Evolutionary conservation across 2,329 filamentous ascomycete species (phyloP).

Genomic region (Anisogramma anomala): DNA sequence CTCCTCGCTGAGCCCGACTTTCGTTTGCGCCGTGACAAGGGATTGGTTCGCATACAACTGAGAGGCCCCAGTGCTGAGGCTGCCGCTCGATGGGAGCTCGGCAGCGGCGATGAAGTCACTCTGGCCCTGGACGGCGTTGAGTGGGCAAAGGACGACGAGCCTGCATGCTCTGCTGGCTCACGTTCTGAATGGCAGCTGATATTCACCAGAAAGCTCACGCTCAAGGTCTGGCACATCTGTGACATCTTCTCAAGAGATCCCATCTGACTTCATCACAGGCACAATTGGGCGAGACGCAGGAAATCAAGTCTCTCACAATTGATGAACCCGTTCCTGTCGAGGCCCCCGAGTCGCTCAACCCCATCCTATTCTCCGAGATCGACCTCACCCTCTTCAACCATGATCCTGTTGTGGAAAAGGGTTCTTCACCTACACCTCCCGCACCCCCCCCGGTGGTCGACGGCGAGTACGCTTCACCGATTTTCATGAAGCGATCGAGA

Average conservation of each 20-base stretch:
- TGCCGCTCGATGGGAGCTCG: constrained; percentile 54
- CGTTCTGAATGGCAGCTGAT: constrained; percentile 48
- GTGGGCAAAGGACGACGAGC: constrained; percentile 46
- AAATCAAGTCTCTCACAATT: constrained; percentile 41
- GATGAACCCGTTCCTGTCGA: constrained; percentile 28
- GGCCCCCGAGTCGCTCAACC: constrained; percentile 1
- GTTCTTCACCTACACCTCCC: constrained; percentile 13
- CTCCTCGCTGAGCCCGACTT: constrained; percentile 78
- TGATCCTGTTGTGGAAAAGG: not conserved
- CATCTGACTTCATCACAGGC: constrained; percentile 22
- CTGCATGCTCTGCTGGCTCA: constrained; percentile 36
- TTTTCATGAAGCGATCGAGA: constrained; percentile 62
- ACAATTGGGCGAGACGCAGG: constrained; percentile 33
- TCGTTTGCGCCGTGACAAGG: constrained; percentile 61
- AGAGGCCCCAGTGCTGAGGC: constrained; percentile 57
- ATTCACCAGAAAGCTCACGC: constrained; percentile 37
- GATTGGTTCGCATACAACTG: constrained; percentile 73
- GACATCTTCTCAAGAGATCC: too few species aligned
- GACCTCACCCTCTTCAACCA: constrained; percentile 15
- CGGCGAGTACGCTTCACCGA: constrained; percentile 61
- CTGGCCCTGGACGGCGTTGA: constrained; percentile 57
- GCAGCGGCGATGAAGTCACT: constrained; percentile 66
- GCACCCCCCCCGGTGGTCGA: constrained; percentile 18
- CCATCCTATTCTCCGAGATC: constrained; percentile 6
- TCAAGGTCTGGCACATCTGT: constrained; percentile 28